phyloP scores from a whole-genome alignment of 1,284 basidiomycete genomes.

The Puccinia horiana region DNA sequence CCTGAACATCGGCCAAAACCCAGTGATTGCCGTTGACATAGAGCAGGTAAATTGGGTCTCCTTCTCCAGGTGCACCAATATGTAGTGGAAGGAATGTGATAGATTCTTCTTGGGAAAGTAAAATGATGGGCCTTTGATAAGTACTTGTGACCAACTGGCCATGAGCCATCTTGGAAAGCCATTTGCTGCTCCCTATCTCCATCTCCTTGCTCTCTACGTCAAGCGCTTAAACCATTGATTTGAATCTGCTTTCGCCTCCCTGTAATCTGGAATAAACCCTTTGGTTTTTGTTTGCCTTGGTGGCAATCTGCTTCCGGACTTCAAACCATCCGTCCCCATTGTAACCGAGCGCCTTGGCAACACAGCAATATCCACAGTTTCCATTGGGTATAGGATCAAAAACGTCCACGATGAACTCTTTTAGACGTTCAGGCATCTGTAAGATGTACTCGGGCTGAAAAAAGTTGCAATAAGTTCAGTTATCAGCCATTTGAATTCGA shows the following conservation, averaged over 20 bases:
- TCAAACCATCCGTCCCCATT: not conserved
- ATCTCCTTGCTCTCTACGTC: no score
- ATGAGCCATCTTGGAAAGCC: not conserved
- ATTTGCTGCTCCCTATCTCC: not conserved
- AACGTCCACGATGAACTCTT: not conserved
- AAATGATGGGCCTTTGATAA: not conserved
- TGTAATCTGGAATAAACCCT: not conserved
- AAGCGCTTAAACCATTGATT: no score
- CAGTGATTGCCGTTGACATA: not conserved
- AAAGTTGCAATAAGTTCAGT: no score
- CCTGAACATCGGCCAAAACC: not conserved
- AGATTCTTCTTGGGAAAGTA: not conserved
- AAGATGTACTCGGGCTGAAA: not conserved
- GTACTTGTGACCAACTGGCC: not conserved
- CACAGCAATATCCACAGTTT: no score
- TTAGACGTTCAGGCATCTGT: not conserved
- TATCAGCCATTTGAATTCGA: no score
- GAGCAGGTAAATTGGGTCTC: not conserved
- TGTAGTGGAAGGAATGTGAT: not conserved
- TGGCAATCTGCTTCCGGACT: no score
- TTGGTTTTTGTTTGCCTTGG: not conserved
- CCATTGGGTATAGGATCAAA: not conserved
- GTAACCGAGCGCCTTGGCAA: not conserved
- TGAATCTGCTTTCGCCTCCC: not conserved
- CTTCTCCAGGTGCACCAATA: not conserved